phyloP scores from a whole-genome alignment of 306 rosid species.

The Mimosa pudica region DNA sequence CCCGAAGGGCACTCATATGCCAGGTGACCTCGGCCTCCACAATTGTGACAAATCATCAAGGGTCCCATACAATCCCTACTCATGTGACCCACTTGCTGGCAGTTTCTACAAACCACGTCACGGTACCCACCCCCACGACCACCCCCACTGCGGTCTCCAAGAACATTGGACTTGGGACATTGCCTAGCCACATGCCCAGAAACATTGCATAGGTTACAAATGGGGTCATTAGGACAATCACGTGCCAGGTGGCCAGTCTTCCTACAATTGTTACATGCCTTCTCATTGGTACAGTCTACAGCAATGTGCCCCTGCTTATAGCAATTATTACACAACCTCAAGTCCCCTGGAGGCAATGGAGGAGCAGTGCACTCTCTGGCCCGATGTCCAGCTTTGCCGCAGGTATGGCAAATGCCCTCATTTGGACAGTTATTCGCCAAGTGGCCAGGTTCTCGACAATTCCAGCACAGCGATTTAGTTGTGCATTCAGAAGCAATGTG shows the following conservation, averaged over 20 bases:
- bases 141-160: constrained; percentile 63
- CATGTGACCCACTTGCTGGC: constrained; percentile 94
- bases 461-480: constrained; percentile 95
- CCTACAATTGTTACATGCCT: constrained; percentile 99
- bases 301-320: constrained; percentile 98
- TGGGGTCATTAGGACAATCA: constrained; percentile 92
- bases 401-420: constrained; percentile 97
- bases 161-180: constrained; percentile 69
- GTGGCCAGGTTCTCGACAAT: constrained; percentile 97
- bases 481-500: constrained; percentile 97
- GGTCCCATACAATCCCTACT: constrained; percentile 99
- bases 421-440: constrained; percentile 92
- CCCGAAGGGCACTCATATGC: constrained; percentile 99
- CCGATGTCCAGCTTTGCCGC: constrained; percentile 95
- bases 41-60: constrained; percentile 92
- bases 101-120: constrained; percentile 85
- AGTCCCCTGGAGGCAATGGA: constrained; percentile 84
- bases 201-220: constrained; percentile 92
- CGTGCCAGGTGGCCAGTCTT: constrained; percentile 98
- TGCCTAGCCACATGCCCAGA: constrained; percentile 93
- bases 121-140: constrained; percentile 56
- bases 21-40: constrained; percentile 96
- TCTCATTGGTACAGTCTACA: constrained; percentile 91
- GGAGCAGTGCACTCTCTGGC: constrained; percentile 94
- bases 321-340: constrained; percentile 95